These are phyloP conservation scores for Astrocystis sublimbata DNA, from an alignment of 495 filamentous ascomycete species.

Conservation along the genomic window DNA sequence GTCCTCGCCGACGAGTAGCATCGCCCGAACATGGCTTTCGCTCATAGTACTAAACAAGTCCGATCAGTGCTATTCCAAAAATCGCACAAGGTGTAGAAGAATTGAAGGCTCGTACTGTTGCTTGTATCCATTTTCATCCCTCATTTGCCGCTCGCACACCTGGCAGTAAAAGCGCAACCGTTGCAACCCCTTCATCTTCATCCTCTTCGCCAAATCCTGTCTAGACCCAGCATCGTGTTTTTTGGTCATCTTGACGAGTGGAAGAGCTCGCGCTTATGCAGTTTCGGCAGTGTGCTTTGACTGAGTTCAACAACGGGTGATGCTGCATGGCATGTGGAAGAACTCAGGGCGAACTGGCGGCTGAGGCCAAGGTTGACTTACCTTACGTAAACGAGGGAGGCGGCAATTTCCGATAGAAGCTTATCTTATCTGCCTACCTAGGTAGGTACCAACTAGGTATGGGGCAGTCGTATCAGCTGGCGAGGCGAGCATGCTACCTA, in stretches of 20 bases:
- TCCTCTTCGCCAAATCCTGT: conserved; percentile 83
- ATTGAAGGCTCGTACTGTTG: too few relatives aligned
- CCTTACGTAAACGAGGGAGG: too few relatives aligned
- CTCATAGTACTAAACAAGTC: conserved; percentile 73
- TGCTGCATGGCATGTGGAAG: not conserved
- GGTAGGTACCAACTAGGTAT: too few relatives aligned
- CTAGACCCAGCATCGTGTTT: conserved; percentile 88
- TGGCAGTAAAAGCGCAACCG: conserved; percentile 87
- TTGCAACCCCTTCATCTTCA: conserved; percentile 87
- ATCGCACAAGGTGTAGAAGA: too few relatives aligned
- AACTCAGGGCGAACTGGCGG: too few relatives aligned
- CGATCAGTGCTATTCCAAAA: conserved; percentile 43
- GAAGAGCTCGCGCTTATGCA: not conserved
- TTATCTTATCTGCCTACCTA: too few relatives aligned
- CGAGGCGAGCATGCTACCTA: too few relatives aligned
- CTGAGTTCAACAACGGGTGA: not conserved
- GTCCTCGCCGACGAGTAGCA: conserved; percentile 83
- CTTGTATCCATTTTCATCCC: conserved; percentile 52
- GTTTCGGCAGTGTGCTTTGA: not conserved
- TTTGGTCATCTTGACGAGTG: conserved; percentile 72
- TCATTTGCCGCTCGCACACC: conserved; percentile 59
- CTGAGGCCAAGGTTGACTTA: too few relatives aligned
- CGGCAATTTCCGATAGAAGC: too few relatives aligned
- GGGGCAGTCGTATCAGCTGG: too few relatives aligned
- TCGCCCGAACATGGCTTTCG: conserved; percentile 81